Conservation (phyloP, 108 stramenopile genomes). For the Pseudonitzschia delicatissima region DNA sequence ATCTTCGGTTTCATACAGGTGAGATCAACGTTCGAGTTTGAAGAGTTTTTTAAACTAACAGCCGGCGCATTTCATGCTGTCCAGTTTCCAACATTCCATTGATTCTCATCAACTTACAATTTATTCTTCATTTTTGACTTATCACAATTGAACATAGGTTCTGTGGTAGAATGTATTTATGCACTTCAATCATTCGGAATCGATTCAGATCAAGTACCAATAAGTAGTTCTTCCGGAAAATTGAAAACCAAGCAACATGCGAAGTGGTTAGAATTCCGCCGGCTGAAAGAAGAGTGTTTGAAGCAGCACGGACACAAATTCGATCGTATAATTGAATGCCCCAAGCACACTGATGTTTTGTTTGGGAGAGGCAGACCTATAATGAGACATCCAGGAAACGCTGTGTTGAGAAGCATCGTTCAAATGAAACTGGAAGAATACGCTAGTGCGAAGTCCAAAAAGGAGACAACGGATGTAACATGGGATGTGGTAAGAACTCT, state of each 20-base stretch:
- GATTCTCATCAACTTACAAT: neutral
- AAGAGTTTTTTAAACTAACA: neutral
- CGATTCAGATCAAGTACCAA: conserved; percentile 5
- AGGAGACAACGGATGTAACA: conserved; percentile 5
- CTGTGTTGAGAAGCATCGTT: conserved; percentile 16
- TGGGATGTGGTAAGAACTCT: conserved; percentile 5
- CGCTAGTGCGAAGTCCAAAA: neutral
- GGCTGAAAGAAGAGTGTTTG: conserved; percentile 8
- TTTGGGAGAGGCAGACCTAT: conserved; percentile 32
- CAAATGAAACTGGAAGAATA: neutral
- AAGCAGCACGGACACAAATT: neutral
- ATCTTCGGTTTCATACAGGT: conserved; percentile 6
- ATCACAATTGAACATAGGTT: conserved; percentile 4
- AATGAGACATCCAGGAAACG: conserved; percentile 24
- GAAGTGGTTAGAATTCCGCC: conserved; percentile 15
- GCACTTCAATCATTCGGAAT: conserved; percentile 13
- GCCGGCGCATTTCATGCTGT: neutral
- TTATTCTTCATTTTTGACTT: neutral
- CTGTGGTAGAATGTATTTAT: conserved; percentile 10
- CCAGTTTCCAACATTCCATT: neutral
- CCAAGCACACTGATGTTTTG: conserved; percentile 18
- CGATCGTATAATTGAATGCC: conserved; percentile 10
- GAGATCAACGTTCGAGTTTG: neutral
- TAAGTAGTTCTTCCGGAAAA: conserved; percentile 1
- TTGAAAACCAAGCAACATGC: conserved; percentile 5